These are phyloP conservation scores for Sequoia sempervirens DNA, from an alignment of 75 land plant genomes.

Conservation along the genomic window DNA sequence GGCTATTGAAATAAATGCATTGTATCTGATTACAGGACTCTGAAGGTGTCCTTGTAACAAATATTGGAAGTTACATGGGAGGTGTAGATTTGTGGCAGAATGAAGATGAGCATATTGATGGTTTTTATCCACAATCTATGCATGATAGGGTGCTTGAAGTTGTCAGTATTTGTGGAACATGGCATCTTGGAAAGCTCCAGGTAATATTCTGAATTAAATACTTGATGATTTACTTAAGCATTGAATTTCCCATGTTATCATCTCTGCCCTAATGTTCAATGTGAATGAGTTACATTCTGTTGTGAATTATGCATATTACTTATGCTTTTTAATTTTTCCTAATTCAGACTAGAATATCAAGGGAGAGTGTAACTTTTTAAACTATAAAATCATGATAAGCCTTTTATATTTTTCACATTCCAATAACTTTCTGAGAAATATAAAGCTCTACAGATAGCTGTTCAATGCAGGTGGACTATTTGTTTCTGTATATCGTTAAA, in stretches of 20 bases:
- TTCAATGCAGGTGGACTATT: background rate
- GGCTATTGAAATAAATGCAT: background rate
- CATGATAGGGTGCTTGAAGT: constrained; percentile 84
- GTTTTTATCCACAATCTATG: constrained; percentile 70
- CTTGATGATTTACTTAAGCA: background rate
- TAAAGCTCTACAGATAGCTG: background rate
- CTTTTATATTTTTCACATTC: background rate
- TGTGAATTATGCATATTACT: background rate
- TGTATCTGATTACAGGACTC: constrained; percentile 50
- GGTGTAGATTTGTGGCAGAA: constrained; percentile 94
- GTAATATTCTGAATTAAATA: constrained; percentile 16
- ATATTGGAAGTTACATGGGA: constrained; percentile 94
- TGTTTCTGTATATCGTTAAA: background rate
- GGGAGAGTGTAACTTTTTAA: background rate
- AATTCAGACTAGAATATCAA: background rate
- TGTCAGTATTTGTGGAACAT: constrained; percentile 71
- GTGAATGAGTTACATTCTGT: background rate
- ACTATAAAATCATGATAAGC: background rate
- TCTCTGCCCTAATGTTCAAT: background rate
- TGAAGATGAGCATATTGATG: constrained; percentile 74
- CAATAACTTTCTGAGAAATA: background rate
- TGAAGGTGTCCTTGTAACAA: constrained; percentile 70
- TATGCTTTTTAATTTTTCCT: background rate
- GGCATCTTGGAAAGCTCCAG: constrained; percentile 93
- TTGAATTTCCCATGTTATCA: background rate